phyloP scores from a whole-genome alignment of 225 moss, liverwort and hornwort species.

The Takakia lepidozioides region DNA sequence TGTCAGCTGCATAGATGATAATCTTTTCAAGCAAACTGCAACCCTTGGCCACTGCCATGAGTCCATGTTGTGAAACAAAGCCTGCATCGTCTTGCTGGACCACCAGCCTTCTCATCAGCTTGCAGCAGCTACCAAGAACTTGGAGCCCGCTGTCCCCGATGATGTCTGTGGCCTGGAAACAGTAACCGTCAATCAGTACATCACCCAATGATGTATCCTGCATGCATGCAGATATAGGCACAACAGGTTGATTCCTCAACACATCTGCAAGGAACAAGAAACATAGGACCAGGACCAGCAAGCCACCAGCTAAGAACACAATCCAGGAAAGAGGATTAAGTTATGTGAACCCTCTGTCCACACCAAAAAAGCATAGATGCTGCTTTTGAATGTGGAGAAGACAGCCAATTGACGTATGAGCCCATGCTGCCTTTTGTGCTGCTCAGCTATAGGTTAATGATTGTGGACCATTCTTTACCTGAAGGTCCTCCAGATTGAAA shows the following conservation, averaged over 20 bases:
- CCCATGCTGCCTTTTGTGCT: too few relatives aligned
- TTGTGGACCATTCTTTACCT: conserved; percentile 13
- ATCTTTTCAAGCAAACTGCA: conserved; percentile 46
- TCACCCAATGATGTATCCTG: not conserved
- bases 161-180: conserved; percentile 44
- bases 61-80: conserved; percentile 48
- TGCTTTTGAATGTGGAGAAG: too few relatives aligned
- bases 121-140: conserved; percentile 31
- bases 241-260: not conserved
- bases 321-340: too few relatives aligned
- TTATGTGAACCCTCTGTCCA: too few relatives aligned
- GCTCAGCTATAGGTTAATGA: too few relatives aligned
- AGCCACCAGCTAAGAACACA: too few relatives aligned
- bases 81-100: conserved; percentile 52
- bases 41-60: conserved; percentile 42
- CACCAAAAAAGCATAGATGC: too few relatives aligned
- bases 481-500: conserved; percentile 41
- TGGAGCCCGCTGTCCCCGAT: conserved; percentile 47
- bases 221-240: not conserved
- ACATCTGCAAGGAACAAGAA: not conserved
- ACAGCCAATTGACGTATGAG: too few relatives aligned
- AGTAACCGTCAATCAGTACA: not conserved
- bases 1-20: conserved; percentile 52
- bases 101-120: conserved; percentile 28
- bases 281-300: not conserved